Evolutionary conservation across 768 basidiomycete genomes (phyloP).

Genomic region (Suillus decipiens): DNA sequence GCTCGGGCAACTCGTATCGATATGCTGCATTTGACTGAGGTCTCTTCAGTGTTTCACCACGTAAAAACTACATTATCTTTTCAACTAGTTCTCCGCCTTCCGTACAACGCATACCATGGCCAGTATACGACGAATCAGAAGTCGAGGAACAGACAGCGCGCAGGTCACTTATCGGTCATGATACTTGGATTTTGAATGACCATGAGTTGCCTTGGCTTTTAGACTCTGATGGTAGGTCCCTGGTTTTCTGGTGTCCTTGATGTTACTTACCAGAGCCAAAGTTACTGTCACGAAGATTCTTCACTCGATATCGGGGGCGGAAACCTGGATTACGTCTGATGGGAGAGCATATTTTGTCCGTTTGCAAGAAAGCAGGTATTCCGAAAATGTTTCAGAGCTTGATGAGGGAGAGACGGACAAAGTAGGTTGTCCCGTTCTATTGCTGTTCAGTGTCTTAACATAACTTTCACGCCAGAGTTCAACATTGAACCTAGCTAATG

Average conservation of each 20-base stretch:
- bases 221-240: conserved; percentile 63
- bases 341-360: conserved; percentile 81
- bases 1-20: conserved; percentile 14
- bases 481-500: conserved; percentile 19
- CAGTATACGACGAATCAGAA: conserved; percentile 47
- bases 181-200: conserved; percentile 72
- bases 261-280: conserved; percentile 26
- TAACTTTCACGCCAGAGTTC: background rate
- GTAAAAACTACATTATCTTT: conserved; percentile 68
- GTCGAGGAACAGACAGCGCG: conserved; percentile 35
- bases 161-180: conserved; percentile 47
- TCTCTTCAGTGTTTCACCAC: conserved; percentile 66
- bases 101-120: conserved; percentile 87
- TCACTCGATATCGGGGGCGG: conserved; percentile 59
- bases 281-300: conserved; percentile 70
- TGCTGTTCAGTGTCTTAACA: background rate
- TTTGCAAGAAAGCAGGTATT: conserved; percentile 44
- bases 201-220: conserved; percentile 72
- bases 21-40: conserved; percentile 3
- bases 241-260: background rate
- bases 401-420: conserved; percentile 58
- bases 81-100: conserved; percentile 75
- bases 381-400: conserved; percentile 6
- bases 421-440: conserved; percentile 27
- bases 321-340: conserved; percentile 86